A percentile compares a stretch with the other conserved stretches of the same genome.
phyloP scores from a whole-genome alignment of 129 eudicot species.

The Erigeron canadensis region DNA sequence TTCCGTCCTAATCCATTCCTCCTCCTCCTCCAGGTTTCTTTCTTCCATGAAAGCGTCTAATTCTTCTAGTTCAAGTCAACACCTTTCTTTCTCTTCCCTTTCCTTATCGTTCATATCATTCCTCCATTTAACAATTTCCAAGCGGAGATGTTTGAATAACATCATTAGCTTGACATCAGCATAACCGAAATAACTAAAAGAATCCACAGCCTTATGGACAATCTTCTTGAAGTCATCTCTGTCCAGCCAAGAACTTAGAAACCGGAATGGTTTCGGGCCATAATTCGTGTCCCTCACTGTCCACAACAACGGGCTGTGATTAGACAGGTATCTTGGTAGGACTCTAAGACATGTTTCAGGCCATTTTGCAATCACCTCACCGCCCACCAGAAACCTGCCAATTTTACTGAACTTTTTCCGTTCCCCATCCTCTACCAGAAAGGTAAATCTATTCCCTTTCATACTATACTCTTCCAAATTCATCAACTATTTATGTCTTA shows the following conservation, averaged over 20 bases:
- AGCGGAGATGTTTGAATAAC: neutral
- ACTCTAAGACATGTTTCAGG: neutral
- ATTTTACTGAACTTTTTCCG: neutral
- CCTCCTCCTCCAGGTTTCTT: neutral
- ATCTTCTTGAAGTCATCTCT: neutral
- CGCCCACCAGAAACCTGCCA: neutral
- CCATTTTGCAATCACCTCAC: neutral
- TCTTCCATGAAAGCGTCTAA: neutral
- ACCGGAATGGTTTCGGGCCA: neutral
- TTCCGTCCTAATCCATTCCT: neutral
- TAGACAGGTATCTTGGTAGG: neutral
- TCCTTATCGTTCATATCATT: neutral
- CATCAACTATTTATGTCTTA: too few species aligned
- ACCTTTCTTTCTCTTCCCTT: neutral
- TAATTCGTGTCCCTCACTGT: neutral
- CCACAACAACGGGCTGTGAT: neutral
- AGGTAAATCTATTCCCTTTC: neutral
- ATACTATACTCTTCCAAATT: neutral
- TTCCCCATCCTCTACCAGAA: neutral
- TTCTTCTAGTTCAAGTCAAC: neutral
- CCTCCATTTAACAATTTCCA: neutral
- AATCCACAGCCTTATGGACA: neutral
- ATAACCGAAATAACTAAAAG: neutral
- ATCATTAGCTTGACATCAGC: neutral
- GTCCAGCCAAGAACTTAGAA: neutral